These are phyloP conservation scores for Hypoxylon rubiginosum DNA, from an alignment of 2,329 filamentous ascomycete genomes.

Conservation along the genomic window DNA sequence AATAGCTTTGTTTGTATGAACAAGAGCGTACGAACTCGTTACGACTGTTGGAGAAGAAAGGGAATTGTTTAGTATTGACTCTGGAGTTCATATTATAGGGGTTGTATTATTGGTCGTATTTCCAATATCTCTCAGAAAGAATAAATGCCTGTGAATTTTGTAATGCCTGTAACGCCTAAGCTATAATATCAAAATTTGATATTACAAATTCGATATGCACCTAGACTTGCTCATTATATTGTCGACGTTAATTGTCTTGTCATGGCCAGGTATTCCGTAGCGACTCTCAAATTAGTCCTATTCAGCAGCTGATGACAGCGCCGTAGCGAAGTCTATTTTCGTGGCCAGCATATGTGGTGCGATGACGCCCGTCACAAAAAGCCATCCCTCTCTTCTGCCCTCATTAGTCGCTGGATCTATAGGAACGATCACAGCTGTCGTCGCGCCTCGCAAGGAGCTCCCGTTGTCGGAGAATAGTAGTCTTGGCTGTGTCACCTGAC, in stretches of 20 bases:
- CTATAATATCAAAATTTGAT: no score
- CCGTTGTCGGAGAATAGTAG: constrained; percentile 72
- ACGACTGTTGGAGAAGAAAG: neutral
- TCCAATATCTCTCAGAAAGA: neutral
- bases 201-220: no score
- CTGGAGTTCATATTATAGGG: no score
- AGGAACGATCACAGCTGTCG: constrained; percentile 65
- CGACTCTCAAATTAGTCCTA: neutral
- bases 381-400: constrained; percentile 64
- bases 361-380: constrained; percentile 70
- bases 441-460: constrained; percentile 61
- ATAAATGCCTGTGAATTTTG: neutral
- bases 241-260: neutral
- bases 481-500: constrained; percentile 57
- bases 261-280: neutral
- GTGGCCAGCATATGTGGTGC: constrained; percentile 64
- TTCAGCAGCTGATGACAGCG: constrained; percentile 6
- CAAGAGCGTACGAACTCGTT: neutral
- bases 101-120: no score
- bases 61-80: neutral
- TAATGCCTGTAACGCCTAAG: no score
- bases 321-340: constrained; percentile 61
- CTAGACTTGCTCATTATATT: neutral
- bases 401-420: constrained; percentile 62
- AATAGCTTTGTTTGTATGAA: neutral